Evolutionary conservation across 2,329 filamentous ascomycete genomes (phyloP), one percentile per base, ranked within the genome.

Genomic region (Fusarium setosum): DNA sequence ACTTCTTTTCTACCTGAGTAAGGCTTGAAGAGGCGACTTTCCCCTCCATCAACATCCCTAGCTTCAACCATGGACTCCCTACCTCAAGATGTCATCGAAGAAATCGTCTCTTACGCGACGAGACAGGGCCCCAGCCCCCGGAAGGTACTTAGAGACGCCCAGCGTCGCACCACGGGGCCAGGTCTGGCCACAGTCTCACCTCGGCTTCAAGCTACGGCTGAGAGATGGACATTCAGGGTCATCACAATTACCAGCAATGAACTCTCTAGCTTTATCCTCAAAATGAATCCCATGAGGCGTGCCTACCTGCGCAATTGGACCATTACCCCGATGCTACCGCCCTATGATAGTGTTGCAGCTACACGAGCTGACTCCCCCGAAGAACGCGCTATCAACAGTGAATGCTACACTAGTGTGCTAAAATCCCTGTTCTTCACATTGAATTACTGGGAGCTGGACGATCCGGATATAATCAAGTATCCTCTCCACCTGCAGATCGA

Each of bases 1-100:
- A n/a, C n/a, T n/a, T n/a, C n/a, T n/a, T n/a, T n/a, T n/a, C n/a
- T n/a, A n/a, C n/a, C n/a, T n/a, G n/a, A n/a, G n/a, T n/a, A n/a
- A n/a, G n/a, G n/a, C n/a, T n/a, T n/a, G n/a, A n/a, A n/a, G n/a
- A n/a, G n/a, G n/a, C n/a, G n/a, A 34, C 15, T 6, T 12, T 34
- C 13, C 42, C 18, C 20, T n/a, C 32, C 42, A 32, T 12, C 17
- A 5, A 15, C 13, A 47, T n/a, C 42, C n/a, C 21, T 17, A 34
- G 21, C 42, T 29, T 20, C 20, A 13, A 23, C 17, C 23, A 55
- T 45, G 51, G 41, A 47, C 24, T 23, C 45, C 11, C 34, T 60
- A n/a, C 57, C 57, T 29, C 52, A 60, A 23, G 57, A 60, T 34
- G 7, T 60, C 7, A 10, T 60, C 21, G 57, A 56, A 10, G 21